Base-by-base conservation (phyloP, 2,329 filamentous ascomycete species). In the Microdochium nivale region DNA sequence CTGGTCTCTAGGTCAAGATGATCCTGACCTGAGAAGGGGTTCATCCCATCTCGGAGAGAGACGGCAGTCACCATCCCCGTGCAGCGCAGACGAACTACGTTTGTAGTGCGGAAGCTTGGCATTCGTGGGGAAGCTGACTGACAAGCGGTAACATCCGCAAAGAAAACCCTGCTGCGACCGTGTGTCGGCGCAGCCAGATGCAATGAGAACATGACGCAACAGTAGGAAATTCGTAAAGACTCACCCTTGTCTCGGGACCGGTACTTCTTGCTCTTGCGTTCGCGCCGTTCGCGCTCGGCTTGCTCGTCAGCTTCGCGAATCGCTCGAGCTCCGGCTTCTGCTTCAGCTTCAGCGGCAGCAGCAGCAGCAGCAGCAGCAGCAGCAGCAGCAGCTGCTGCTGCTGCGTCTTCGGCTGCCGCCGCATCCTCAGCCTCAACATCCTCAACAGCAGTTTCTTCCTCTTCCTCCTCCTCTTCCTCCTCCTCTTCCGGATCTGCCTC, bases 201-300 rank as follows among this genome's bases (percentile, higher is more conserved):
- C 16, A 23, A 24, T 19, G 7, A 3, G 10, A 44, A 44, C 7
- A 44, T 44, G 16, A 19, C 5, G 40, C 7, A 23, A 23, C 3
- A 11, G 9, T n/a, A n/a, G 19, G 3, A 44, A 21, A 44, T 13
- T 7, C 10, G n/a, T 8, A 44, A 23, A 44, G 13, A 44, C 40
- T 44, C 19, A 44, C 40, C 40, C 13, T 44, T 44, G 40, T 56
- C 40, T 44, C 19, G 21, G 16, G 40, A 44, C 8, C 40, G 10
- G 59, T 68, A 66, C 58, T 73, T 75, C 57, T 69, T 70, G 54
- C 69, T 67, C 54, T 66, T 66, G 3, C 62, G 63, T 49, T 67
- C 62, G 49, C 63, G 55, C 30, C 56, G 58, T 51, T 66, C 59
- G 21, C 58, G 59, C 49, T 60, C 58, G 30, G 56, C 56, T 44